Base-by-base conservation (phyloP, 1,139 yeast species). In the Candida dubliniensis region DNA sequence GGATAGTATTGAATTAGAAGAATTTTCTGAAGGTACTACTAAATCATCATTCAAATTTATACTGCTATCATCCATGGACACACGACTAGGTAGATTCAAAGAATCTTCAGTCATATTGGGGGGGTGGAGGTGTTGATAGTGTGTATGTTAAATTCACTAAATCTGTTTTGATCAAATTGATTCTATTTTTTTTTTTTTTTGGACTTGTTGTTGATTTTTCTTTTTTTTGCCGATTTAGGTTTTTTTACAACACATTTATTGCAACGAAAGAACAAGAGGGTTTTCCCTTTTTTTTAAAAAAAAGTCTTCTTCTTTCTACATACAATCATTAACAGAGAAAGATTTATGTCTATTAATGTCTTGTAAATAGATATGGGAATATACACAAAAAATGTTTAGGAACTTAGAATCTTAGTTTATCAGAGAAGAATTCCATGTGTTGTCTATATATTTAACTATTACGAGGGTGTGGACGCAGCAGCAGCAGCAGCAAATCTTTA, bases 11-110 rank as follows among this genome's bases (percentile, higher is more conserved):
- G 43, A 31, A 15, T 14, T 34, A 9, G 50, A 47, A n/a, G 50
- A 50, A 31, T 40, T 47, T 37, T 60, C 70, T 8, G 69, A 64
- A 12, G 52, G 66, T 38, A 48, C 53, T n/a, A 61, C 68, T 42
- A 71, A 58, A 48, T 71, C 76, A 48, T 71, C 76, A 51, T 71
- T 69, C 43, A 71, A 57, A 47, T 64, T 63, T 37, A 64, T 60
- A 36, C 63, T 66, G 6, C 47, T 49, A 32, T 59, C 67, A 40
- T 67, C 71, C 15, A 61, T 49, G 15, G 74, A 69, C 11, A 53
- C 41, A 35, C 68, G 56, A 38, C 44, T 46, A 33, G 46, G 42
- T 38, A 50, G 52, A 42, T 44, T 43, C 36, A 49, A 43, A n/a
- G 58, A 42, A 40, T 45, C 54, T 34, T 48, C 53, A 31, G 47